phyloP scores from a whole-genome alignment of 495 filamentous ascomycete genomes.

The Aspergillus mulundensis region DNA sequence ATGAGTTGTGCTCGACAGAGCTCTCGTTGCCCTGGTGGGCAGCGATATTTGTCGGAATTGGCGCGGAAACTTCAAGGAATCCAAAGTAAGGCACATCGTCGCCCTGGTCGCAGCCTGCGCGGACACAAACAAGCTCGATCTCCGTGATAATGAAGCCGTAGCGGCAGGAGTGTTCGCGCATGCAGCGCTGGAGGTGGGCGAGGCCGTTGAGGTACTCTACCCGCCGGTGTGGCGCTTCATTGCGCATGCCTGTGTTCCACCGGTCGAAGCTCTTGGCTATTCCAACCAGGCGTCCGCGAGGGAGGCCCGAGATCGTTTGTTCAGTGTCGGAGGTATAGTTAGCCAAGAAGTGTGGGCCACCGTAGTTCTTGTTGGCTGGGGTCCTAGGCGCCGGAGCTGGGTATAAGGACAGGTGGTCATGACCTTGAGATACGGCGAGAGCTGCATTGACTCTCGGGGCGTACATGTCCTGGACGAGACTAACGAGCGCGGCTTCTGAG shows the following conservation, averaged over 20 bases:
- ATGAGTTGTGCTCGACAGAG: not conserved
- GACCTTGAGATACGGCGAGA: conserved; percentile 62
- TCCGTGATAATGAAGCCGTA: conserved; percentile 95
- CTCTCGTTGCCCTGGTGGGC: not conserved
- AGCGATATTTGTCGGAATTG: conserved; percentile 50
- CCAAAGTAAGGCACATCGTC: conserved; percentile 77
- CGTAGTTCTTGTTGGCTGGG: conserved; percentile 47
- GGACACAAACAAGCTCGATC: conserved; percentile 87
- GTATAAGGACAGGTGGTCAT: conserved; percentile 55
- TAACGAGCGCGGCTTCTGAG: conserved; percentile 66
- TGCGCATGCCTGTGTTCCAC: conserved; percentile 92
- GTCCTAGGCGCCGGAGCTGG: conserved; percentile 51
- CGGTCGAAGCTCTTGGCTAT: conserved; percentile 84
- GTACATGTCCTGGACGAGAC: conserved; percentile 65
- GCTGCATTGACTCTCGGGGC: conserved; percentile 76
- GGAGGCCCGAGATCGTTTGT: conserved; percentile 64
- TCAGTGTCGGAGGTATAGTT: conserved; percentile 71
- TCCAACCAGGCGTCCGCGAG: conserved; percentile 76
- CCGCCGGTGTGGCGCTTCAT: conserved; percentile 70
- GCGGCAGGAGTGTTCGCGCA: conserved; percentile 88
- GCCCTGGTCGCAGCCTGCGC: conserved; percentile 63
- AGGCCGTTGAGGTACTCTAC: conserved; percentile 83
- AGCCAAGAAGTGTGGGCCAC: conserved; percentile 59
- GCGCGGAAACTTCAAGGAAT: conserved; percentile 68
- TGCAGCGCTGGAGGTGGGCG: conserved; percentile 76